These are phyloP conservation scores for Oxytropis ochrocephala DNA, from an alignment of 306 rosid species.

Conservation along the genomic window DNA sequence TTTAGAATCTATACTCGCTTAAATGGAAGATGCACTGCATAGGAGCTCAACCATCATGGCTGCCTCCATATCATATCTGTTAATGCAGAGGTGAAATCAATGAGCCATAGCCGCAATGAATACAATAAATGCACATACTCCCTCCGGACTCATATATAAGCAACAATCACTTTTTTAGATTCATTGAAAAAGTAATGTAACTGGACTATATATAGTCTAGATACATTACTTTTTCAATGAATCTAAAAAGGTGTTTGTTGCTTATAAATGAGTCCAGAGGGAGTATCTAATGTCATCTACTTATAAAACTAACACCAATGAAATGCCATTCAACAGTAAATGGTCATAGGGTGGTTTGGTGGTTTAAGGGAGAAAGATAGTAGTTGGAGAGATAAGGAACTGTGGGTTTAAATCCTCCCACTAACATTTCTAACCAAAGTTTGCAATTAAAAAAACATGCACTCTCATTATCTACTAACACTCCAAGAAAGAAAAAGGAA, in stretches of 20 bases:
- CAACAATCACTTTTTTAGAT: no score
- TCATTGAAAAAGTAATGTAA: no score
- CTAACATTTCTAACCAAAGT: no score
- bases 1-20: background rate
- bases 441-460: background rate
- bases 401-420: no score
- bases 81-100: constrained; percentile 12
- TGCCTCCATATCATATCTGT: background rate
- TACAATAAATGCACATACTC: background rate
- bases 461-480: background rate
- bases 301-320: background rate
- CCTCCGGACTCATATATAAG: no score
- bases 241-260: no score
- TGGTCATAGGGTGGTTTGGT: no score
- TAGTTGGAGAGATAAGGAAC: no score
- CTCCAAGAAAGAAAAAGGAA: constrained; percentile 2
- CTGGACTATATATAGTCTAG: no score
- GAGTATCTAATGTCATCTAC: background rate
- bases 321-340: background rate
- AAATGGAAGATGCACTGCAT: background rate
- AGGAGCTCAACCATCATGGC: background rate
- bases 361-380: no score
- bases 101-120: background rate
- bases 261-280: no score
- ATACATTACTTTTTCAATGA: no score